phyloP scores from a whole-genome alignment of 1,284 basidiomycete genomes.

The Jaminaea rosea region DNA sequence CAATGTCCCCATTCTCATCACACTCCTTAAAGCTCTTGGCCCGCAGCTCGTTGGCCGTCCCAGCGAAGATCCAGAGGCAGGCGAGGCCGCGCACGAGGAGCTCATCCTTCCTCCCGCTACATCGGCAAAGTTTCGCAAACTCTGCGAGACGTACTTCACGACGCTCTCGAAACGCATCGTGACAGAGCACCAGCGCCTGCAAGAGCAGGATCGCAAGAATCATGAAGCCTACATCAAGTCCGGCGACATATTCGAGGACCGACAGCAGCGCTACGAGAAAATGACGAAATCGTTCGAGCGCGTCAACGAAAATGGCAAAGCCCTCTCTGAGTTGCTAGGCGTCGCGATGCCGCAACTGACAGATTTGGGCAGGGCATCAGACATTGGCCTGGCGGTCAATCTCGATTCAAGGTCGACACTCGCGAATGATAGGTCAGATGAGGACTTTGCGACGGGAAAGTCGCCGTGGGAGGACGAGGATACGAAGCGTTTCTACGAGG shows the following conservation, averaged over 20 bases:
- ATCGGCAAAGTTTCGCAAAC: slow-evolving; percentile 70
- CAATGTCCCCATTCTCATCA: slow-evolving; percentile 71
- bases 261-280: slow-evolving; percentile 95
- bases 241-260: slow-evolving; percentile 97
- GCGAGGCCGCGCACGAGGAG: neutral
- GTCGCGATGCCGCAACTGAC: slow-evolving; percentile 72
- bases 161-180: slow-evolving; percentile 80
- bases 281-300: slow-evolving; percentile 94
- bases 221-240: slow-evolving; percentile 98
- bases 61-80: too few species aligned
- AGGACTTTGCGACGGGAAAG: slow-evolving; percentile 54
- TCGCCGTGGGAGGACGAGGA: slow-evolving; percentile 93
- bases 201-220: slow-evolving; percentile 91
- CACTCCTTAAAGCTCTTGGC: slow-evolving; percentile 74
- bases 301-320: slow-evolving; percentile 49
- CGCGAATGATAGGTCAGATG: slow-evolving; percentile 47
- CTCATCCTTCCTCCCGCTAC: neutral
- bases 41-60: slow-evolving; percentile 63
- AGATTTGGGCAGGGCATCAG: slow-evolving; percentile 55
- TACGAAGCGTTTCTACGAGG: slow-evolving; percentile 86
- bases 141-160: slow-evolving; percentile 89
- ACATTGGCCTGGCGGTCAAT: slow-evolving; percentile 51
- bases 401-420: slow-evolving; percentile 49
- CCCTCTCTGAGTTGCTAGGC: slow-evolving; percentile 78
- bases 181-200: slow-evolving; percentile 81